Evolutionary conservation across 805 yeast genomes (phyloP).

Genomic region (Candida hungchunana): DNA sequence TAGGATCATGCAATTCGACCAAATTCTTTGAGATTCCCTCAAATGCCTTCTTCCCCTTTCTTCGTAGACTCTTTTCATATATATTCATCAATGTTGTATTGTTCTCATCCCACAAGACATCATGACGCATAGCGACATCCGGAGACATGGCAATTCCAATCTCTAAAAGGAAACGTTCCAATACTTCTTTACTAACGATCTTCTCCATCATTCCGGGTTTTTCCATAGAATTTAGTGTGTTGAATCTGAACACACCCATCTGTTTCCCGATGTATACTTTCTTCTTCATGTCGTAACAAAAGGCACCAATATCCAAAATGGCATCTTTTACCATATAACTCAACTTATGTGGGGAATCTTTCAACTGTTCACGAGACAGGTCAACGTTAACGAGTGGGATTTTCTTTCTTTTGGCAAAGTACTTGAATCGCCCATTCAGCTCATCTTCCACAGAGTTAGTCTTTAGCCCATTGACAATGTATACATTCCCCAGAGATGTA

Average conservation of each 20-base stretch:
- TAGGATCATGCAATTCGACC: conserved; percentile 82
- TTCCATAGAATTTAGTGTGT: conserved; percentile 87
- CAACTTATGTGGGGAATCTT: conserved; percentile 33
- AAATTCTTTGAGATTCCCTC: conserved; percentile 26
- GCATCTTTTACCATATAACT: conserved; percentile 59
- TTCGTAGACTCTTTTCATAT: conserved; percentile 43
- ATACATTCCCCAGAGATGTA: conserved; percentile 79
- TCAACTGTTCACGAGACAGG: conserved; percentile 32
- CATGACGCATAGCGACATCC: conserved; percentile 45
- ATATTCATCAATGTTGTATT: conserved; percentile 81
- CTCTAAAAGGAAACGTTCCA: conserved; percentile 38
- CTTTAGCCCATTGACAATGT: conserved; percentile 67
- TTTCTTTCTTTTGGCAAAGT: conserved; percentile 41
- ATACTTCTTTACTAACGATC: conserved; percentile 54
- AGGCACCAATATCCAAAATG: conserved; percentile 79
- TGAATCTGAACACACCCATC: conserved; percentile 84
- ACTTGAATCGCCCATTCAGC: conserved; percentile 55
- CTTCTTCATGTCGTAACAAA: conserved; percentile 59
- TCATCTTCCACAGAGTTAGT: conserved; percentile 71
- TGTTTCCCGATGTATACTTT: conserved; percentile 71
- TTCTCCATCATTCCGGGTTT: conserved; percentile 72
- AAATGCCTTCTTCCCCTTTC: conserved; percentile 27
- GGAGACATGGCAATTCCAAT: conserved; percentile 35
- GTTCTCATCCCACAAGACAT: conserved; percentile 88
- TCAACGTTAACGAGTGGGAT: conserved; percentile 35